phyloP scores from a whole-genome alignment of 2,329 filamentous ascomycete genomes.

The Ophiostoma triangulosporum region DNA sequence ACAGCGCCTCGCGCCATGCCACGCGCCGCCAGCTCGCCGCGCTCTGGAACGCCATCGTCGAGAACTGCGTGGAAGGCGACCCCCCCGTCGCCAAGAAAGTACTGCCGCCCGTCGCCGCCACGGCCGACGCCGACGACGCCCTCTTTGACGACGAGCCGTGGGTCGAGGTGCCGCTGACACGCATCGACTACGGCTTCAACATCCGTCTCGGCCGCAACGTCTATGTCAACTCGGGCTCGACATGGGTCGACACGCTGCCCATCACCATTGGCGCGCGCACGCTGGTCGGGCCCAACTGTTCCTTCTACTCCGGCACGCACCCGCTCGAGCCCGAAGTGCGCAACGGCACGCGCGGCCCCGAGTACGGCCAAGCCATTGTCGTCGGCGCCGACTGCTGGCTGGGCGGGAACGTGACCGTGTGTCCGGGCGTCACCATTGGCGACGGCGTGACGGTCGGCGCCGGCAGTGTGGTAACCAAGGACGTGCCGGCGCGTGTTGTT shows the following conservation, averaged over 20 bases:
- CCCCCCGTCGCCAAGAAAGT: background rate
- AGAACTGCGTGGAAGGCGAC: slow-evolving; percentile 33
- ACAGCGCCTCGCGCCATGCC: slow-evolving; percentile 37
- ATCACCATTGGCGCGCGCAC: slow-evolving; percentile 67
- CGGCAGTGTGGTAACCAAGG: slow-evolving; percentile 70
- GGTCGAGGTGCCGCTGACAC: slow-evolving; percentile 51
- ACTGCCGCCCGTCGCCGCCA: slow-evolving; percentile 44
- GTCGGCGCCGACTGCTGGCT: slow-evolving; percentile 77
- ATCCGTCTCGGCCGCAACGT: slow-evolving; percentile 55
- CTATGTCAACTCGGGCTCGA: slow-evolving; percentile 62
- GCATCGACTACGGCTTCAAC: slow-evolving; percentile 67
- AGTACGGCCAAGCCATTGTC: slow-evolving; percentile 57
- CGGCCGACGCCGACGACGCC: slow-evolving; percentile 49
- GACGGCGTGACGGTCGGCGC: slow-evolving; percentile 62
- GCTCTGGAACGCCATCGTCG: slow-evolving; percentile 40
- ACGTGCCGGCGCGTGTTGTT: slow-evolving; percentile 49
- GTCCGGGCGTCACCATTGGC: slow-evolving; percentile 69
- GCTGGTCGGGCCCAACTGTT: slow-evolving; percentile 65
- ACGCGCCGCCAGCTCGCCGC: slow-evolving; percentile 49
- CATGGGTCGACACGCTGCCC: slow-evolving; percentile 62
- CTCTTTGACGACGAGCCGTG: slow-evolving; percentile 52
- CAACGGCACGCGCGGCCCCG: slow-evolving; percentile 62
- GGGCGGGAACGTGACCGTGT: slow-evolving; percentile 54
- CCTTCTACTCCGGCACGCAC: slow-evolving; percentile 62
- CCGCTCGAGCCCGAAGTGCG: slow-evolving; percentile 62